Conservation (phyloP, 2,329 filamentous ascomycete genomes). For the Neonectria ditissima region DNA sequence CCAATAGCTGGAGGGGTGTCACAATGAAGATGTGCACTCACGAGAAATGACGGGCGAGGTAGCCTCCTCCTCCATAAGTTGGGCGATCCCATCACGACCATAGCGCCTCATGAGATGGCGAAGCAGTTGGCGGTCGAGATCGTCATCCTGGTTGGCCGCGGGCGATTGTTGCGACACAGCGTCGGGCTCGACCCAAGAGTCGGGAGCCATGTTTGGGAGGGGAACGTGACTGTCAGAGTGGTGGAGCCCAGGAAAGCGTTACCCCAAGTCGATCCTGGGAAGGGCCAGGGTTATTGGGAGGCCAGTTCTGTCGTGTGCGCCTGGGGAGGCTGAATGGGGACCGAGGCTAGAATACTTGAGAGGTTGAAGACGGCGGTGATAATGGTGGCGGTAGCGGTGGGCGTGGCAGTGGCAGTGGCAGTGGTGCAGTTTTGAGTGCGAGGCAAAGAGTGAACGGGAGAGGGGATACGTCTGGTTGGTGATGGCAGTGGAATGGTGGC, state of each 20-base stretch:
- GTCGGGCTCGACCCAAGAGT: constrained; percentile 49
- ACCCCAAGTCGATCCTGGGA: constrained; percentile 41
- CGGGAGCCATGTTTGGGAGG: constrained; percentile 44
- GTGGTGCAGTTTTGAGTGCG: constrained; percentile 8
- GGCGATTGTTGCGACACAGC: constrained; percentile 46
- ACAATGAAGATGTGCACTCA: constrained; percentile 40
- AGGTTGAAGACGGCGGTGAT: constrained; percentile 9
- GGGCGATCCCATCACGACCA: constrained; percentile 48
- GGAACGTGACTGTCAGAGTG: constrained; percentile 32
- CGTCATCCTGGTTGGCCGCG: constrained; percentile 43
- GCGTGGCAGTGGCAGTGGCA: background rate
- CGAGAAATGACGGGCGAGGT: constrained; percentile 42
- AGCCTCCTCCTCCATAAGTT: constrained; percentile 50
- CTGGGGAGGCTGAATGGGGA: constrained; percentile 18
- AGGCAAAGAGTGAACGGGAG: constrained; percentile 1
- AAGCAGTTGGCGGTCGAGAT: constrained; percentile 51
- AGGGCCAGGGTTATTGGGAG: constrained; percentile 22
- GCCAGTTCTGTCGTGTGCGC: constrained; percentile 16
- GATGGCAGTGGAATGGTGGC: constrained; percentile 17
- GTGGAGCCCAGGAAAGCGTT: constrained; percentile 39
- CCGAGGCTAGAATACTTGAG: background rate
- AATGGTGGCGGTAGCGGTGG: constrained; percentile 9
- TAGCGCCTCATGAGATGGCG: constrained; percentile 51
- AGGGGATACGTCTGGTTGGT: constrained; percentile 17
- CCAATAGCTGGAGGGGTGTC: background rate